Conservation (phyloP, 306 rosid species). For the Betula pendula region DNA sequence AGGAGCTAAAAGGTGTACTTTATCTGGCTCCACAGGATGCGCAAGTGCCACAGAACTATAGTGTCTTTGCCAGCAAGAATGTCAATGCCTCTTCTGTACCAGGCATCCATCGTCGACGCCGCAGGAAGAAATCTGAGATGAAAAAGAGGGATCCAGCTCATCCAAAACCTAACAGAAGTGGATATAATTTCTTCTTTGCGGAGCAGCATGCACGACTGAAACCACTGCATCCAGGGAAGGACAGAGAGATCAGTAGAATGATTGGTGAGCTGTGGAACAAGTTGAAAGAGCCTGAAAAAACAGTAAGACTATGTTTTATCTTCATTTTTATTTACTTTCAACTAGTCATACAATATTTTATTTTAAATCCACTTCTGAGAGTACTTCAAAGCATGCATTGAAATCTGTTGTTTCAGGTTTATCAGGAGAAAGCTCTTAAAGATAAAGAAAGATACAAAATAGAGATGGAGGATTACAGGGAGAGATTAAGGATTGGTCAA, state of each 20-base stretch:
- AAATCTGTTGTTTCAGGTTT: conserved; percentile 49
- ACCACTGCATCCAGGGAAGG: conserved; percentile 77
- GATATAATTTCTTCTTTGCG: conserved; percentile 91
- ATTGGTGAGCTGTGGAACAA: conserved; percentile 96
- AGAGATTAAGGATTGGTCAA: conserved; percentile 53
- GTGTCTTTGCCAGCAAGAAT: conserved; percentile 29
- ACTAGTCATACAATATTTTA: background rate
- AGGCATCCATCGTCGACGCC: conserved; percentile 64
- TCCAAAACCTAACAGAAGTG: conserved; percentile 94
- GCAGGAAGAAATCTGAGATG: conserved; percentile 81
- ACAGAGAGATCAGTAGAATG: conserved; percentile 85
- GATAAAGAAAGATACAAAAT: conserved; percentile 79
- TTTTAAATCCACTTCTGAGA: background rate
- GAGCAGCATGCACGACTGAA: conserved; percentile 91
- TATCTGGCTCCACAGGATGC: conserved; percentile 54
- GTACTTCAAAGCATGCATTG: background rate
- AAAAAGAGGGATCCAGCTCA: conserved; percentile 86
- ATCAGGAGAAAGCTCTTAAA: conserved; percentile 82
- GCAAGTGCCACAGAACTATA: conserved; percentile 23
- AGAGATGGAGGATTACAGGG: conserved; percentile 84
- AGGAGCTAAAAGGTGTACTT: conserved; percentile 80
- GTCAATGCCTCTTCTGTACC: conserved; percentile 35
- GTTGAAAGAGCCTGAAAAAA: conserved; percentile 55
- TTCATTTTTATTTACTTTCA: background rate
- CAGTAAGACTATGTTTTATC: conserved; percentile 37